Evolutionary conservation across 2,329 filamentous ascomycete species (phyloP).

Genomic region (Venturia effusa): DNA sequence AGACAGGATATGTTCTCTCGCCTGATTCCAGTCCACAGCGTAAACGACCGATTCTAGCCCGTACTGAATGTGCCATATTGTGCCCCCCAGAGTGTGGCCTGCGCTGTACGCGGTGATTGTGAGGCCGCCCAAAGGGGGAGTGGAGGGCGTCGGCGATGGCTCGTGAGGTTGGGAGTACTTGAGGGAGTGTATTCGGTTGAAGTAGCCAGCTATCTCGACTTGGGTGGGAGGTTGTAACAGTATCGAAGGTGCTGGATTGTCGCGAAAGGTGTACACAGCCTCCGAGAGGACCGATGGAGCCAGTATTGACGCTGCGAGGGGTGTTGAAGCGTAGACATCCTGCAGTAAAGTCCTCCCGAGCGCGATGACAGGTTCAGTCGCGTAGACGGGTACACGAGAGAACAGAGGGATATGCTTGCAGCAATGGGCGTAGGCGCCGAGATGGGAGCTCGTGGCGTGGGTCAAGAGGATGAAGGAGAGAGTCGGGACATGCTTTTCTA

Average conservation of each 20-base stretch:
- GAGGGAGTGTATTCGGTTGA: slow-evolving; percentile 77
- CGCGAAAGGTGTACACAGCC: slow-evolving; percentile 38
- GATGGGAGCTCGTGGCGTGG: slow-evolving; percentile 81
- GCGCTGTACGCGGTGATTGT: slow-evolving; percentile 96
- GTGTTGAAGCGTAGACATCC: slow-evolving; percentile 84
- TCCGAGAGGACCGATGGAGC: slow-evolving; percentile 62
- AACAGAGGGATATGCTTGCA: slow-evolving; percentile 95
- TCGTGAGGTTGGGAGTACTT: slow-evolving; percentile 97
- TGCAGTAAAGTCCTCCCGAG: slow-evolving; percentile 83
- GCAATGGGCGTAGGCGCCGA: slow-evolving; percentile 90
- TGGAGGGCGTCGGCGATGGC: slow-evolving; percentile 75
- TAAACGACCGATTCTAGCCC: slow-evolving; percentile 95
- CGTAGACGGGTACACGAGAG: slow-evolving; percentile 85
- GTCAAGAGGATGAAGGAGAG: slow-evolving; percentile 90
- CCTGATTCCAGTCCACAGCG: slow-evolving; percentile 96
- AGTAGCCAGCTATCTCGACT: slow-evolving; percentile 88
- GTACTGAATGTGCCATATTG: slow-evolving; percentile 98
- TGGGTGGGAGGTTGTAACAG: slow-evolving; percentile 60
- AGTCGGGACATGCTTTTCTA: slow-evolving; percentile 90
- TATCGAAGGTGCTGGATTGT: slow-evolving; percentile 35
- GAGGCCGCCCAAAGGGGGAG: slow-evolving; percentile 77
- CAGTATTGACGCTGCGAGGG: slow-evolving; percentile 76
- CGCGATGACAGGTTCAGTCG: slow-evolving; percentile 85
- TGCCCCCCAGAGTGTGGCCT: slow-evolving; percentile 89
- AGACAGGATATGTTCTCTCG: slow-evolving; percentile 86